phyloP scores from a whole-genome alignment of 2,329 filamentous ascomycete species.

The Hypomyces perniciosus region DNA sequence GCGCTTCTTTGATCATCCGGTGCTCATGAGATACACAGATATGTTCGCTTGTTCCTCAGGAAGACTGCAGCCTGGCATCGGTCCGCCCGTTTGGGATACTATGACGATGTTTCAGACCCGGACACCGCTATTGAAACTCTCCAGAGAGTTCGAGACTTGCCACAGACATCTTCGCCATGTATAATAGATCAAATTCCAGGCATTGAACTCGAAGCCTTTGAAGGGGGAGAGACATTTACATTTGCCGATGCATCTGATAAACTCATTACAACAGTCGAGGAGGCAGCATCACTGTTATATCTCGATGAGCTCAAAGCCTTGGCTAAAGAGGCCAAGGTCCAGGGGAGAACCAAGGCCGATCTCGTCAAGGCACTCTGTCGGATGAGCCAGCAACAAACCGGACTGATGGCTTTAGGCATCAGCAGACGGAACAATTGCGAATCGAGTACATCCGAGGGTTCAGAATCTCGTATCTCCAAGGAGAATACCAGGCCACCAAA shows the following conservation, averaged over 20 bases:
- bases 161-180: slow-evolving; percentile 25
- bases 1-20: neutral
- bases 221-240: slow-evolving; percentile 54
- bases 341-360: slow-evolving; percentile 83
- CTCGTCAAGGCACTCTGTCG: slow-evolving; percentile 67
- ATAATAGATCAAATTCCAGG: slow-evolving; percentile 20
- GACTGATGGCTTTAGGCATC: slow-evolving; percentile 64
- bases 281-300: slow-evolving; percentile 74
- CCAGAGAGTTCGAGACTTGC: slow-evolving; percentile 53
- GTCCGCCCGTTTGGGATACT: slow-evolving; percentile 68
- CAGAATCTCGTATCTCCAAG: slow-evolving; percentile 27
- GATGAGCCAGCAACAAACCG: slow-evolving; percentile 67
- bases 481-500: slow-evolving; percentile 16
- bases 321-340: slow-evolving; percentile 79
- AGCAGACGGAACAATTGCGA: slow-evolving; percentile 57
- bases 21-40: slow-evolving; percentile 43
- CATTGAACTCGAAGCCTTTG: slow-evolving; percentile 35
- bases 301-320: slow-evolving; percentile 81
- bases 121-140: slow-evolving; percentile 58
- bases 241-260: slow-evolving; percentile 77
- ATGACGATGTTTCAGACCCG: slow-evolving; percentile 75
- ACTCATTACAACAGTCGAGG: slow-evolving; percentile 69
- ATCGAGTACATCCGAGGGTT: slow-evolving; percentile 42
- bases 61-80: slow-evolving; percentile 93
- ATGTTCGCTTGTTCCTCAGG: slow-evolving; percentile 85